Evolutionary conservation across 352 stramenopile species (phyloP).

Genomic region (Pythium grandisporangium): DNA sequence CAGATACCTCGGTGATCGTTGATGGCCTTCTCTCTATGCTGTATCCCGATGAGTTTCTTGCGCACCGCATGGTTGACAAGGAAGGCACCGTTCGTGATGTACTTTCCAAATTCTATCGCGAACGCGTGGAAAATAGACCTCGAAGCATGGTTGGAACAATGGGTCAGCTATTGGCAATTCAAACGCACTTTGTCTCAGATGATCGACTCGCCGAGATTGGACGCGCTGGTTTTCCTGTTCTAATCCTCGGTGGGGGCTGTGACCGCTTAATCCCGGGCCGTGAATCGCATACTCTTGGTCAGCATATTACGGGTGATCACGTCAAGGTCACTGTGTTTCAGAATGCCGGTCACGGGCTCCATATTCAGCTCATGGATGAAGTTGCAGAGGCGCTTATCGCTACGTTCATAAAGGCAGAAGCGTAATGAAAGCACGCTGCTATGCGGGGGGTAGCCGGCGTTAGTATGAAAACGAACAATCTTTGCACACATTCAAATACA

Average conservation of each 20-base stretch:
- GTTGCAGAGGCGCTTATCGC: constrained; percentile 12
- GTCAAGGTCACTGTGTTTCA: constrained; percentile 22
- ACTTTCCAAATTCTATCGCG: constrained; percentile 27
- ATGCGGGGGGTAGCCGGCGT: too few relatives aligned
- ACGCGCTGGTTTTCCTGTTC: constrained; percentile 18
- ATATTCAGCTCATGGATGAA: constrained; percentile 22
- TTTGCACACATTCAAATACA: background rate
- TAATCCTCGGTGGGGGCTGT: constrained; percentile 22
- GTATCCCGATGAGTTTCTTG: constrained; percentile 36
- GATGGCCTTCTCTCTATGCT: constrained; percentile 39
- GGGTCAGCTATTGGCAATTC: constrained; percentile 33
- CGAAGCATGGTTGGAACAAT: constrained; percentile 21
- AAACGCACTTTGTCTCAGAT: constrained; percentile 29
- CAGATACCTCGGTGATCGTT: constrained; percentile 22
- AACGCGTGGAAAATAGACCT: constrained; percentile 10
- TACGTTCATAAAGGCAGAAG: constrained; percentile 5
- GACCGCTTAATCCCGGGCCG: constrained; percentile 26
- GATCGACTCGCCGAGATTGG: constrained; percentile 19
- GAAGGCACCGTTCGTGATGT: constrained; percentile 26
- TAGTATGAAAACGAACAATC: too few relatives aligned
- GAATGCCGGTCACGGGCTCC: constrained; percentile 22
- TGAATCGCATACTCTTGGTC: constrained; percentile 19
- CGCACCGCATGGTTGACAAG: constrained; percentile 18
- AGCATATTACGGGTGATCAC: constrained; percentile 9
- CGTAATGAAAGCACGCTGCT: background rate